Percentiles rank a stretch among this genome's conserved stretches.
phyloP scores from a whole-genome alignment of 305 asterid species.

The Fraxinus baroniana region DNA sequence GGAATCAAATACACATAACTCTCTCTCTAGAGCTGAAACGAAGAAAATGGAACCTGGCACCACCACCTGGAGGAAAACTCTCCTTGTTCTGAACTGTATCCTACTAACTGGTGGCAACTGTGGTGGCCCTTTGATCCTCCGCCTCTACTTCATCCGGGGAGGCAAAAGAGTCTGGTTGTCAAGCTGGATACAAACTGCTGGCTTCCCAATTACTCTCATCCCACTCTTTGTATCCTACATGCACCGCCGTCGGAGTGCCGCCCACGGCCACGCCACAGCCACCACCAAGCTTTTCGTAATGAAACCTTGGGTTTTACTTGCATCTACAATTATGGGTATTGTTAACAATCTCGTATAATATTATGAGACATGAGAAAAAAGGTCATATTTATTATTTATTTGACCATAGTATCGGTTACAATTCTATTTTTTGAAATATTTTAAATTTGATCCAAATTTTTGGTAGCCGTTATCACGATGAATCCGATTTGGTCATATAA shows the following conservation, averaged over 20 bases:
- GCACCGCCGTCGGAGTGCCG: not conserved
- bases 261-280: not conserved
- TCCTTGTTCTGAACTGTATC: constrained; percentile 9
- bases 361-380: not conserved
- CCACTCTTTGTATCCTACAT: constrained; percentile 6
- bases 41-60: not conserved
- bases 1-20: not conserved
- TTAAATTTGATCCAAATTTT: too few species aligned
- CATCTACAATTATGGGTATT: not conserved
- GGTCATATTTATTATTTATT: not conserved
- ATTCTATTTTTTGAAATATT: too few species aligned
- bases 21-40: not conserved
- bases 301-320: constrained; percentile 1
- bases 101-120: constrained; percentile 10
- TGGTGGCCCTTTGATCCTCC: constrained; percentile 14
- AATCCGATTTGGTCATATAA: not conserved
- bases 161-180: constrained; percentile 18
- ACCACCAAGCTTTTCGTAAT: not conserved
- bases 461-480: not conserved
- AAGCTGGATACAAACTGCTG: constrained; percentile 22
- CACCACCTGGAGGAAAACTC: not conserved
- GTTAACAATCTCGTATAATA: not conserved
- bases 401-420: not conserved
- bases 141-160: constrained; percentile 18
- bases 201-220: constrained; percentile 15